Conservation (phyloP, 2,329 filamentous ascomycete genomes). For the Neopestalotiopsis sp. region DNA sequence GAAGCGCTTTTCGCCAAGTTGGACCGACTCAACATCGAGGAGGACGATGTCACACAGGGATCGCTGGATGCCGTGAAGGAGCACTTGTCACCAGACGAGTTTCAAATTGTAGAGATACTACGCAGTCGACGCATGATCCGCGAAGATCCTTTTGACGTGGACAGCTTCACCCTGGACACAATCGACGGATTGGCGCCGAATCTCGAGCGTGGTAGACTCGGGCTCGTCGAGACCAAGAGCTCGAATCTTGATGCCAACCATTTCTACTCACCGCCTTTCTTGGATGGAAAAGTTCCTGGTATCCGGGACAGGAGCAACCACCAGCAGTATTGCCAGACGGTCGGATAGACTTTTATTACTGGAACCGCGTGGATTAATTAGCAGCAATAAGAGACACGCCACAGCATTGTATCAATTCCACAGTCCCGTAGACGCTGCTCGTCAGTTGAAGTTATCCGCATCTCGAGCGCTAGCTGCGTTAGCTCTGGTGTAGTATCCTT, state of each 20-base stretch:
- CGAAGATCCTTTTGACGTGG: constrained; percentile 20
- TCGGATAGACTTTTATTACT: not conserved
- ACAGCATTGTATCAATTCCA: no score
- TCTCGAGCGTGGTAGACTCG: not conserved
- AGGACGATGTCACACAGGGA: not conserved
- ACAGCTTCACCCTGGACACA: constrained; percentile 18
- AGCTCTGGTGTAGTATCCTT: no score
- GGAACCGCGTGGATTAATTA: no score
- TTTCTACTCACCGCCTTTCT: not conserved
- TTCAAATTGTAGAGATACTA: constrained; percentile 19
- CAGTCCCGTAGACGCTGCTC: no score
- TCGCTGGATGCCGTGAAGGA: constrained; percentile 4
- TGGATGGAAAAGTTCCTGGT: not conserved
- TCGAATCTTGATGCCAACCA: not conserved
- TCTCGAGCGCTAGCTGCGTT: no score
- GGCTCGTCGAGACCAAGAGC: not conserved
- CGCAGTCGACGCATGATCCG: constrained; percentile 20
- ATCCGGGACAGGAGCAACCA: not conserved
- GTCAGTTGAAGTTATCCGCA: no score
- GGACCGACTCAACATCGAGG: not conserved
- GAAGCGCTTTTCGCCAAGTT: constrained; percentile 20
- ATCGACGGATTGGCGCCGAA: constrained; percentile 7
- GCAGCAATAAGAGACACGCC: no score
- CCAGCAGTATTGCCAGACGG: not conserved
- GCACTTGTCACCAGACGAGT: constrained; percentile 20